Evolutionary conservation across 2,329 filamentous ascomycete species (phyloP), one percentile per base, ranked within the genome.

Genomic region (Fusarium secorum): DNA sequence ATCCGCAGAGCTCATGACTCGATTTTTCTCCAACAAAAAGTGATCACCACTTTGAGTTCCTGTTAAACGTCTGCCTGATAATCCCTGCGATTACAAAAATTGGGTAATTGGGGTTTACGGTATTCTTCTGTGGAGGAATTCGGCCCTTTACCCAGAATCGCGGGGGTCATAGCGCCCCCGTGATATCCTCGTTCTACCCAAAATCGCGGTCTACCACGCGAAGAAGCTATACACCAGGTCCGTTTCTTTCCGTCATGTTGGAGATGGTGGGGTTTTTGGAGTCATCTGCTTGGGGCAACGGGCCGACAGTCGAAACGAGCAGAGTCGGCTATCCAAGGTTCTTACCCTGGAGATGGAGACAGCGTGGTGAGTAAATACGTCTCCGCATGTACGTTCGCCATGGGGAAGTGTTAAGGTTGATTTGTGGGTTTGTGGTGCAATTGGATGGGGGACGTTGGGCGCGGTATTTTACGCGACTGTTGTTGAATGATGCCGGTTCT

Each of bases 131-230:
- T 58, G 63, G 64, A 35, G 14, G 44, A n/a, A 67, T 33, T 67
- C 64, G 64, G 64, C 14, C 64, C 63, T 67, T 67, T 67, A 67
- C 63, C 64, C 63, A 67, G 63, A 46, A 67, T 67, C 64, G 64
- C 64, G 63, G 63, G 64, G 64, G 64, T 67, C 64, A 49, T 33
- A 56, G 60, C 60, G 60, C 18, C 60, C 64, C 64, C 63, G 64
- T 67, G 64, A 67, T 63, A 38, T 66, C 30, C 52, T 65, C 60
- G 53, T 65, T 45, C 42, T 67, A 18, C 30, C 28, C 63, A 42
- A 20, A 48, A 60, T 39, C 35, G 26, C 24, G 54, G 39, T 49
- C 60, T 38, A 46, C 49, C 56, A 62, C 61, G 63, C 54, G 33
- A 32, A n/a, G 39, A 62, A 32, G 48, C 24, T 24, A 35, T 54